Base-by-base conservation (phyloP, 179 eudicot species). In the Carnegiea gigantea region DNA sequence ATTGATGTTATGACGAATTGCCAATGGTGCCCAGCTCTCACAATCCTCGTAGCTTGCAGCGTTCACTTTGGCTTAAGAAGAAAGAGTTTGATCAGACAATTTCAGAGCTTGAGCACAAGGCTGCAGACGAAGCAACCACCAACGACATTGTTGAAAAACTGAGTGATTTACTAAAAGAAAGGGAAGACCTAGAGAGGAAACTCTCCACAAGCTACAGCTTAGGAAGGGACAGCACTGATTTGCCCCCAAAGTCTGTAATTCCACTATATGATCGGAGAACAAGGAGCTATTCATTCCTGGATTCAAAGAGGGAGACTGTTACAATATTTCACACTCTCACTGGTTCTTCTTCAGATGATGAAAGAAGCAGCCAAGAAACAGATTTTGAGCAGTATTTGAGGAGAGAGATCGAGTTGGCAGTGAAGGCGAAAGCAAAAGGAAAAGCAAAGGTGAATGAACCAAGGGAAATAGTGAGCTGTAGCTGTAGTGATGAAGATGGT, bases 141-240 rank as follows among this genome's bases (percentile, higher is more conserved):
- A 87, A 85, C 28, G 90, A 90, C 26, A 78, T 85, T 30, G 84
- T 91, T 12, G 97, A 94, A 28, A 90, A 86, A 70, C 70, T 94
- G 71, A 84, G 91, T 30, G 85, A 83, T 80, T 82, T 94, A 80
- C 92, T 95, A 36, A 85, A 68, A 76, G 90, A 87, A 87, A 92
- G 92, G 77, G 91, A 91, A 85, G 90, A 85, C 48, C 64, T 95
- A 73, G 80, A 90, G 82, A 89, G 89, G 80, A 95, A 94, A 87
- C 97, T 95, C 75, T 94, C 94, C 1, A 92, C 99, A 51, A 89
- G 92, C 5, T 95, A 95, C 82, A 95, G 99, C 85, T 86, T 95
- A 80, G 94, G 94, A 72, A 88, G 91, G 75, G 99, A 95, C 81
- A 83, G 68, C 46, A 70, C 28, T 64, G 81, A 60, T 60, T 64